A percentile compares a stretch with the other conserved stretches of the same genome.
phyloP scores from a whole-genome alignment of 441 rosid species.

The Corymbia citriodora region DNA sequence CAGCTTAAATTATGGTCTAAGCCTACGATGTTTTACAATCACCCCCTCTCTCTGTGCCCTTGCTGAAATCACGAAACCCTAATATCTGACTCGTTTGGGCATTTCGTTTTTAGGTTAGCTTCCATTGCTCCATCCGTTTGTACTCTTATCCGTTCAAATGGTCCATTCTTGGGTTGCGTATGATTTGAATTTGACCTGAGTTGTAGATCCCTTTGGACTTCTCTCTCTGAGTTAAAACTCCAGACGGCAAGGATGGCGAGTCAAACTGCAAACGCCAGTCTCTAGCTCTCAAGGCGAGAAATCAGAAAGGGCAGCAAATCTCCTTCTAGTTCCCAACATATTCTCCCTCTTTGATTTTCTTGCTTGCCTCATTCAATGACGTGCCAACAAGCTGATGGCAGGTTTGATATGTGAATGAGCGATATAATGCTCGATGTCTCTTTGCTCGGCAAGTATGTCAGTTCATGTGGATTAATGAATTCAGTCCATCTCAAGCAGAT shows the following conservation, averaged over 20 bases:
- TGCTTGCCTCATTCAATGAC: background rate
- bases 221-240: background rate
- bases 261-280: background rate
- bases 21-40: background rate
- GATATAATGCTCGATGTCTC: background rate
- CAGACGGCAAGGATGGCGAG: background rate
- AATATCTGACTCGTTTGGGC: background rate
- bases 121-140: background rate
- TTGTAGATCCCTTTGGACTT: background rate
- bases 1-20: background rate
- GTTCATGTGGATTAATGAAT: background rate
- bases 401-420: background rate
- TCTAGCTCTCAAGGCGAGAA: background rate
- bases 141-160: background rate
- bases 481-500: background rate
- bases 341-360: background rate
- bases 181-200: background rate
- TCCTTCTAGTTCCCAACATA: background rate
- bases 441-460: background rate
- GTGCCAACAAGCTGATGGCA: background rate
- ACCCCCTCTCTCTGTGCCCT: background rate
- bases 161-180: background rate
- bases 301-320: background rate
- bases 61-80: background rate
- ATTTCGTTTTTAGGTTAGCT: background rate